A percentile compares a stretch with the other conserved stretches of the same genome.
These are phyloP conservation scores for Cytospora leucostoma DNA, from an alignment of 2,329 filamentous ascomycete genomes.

Conservation along the genomic window DNA sequence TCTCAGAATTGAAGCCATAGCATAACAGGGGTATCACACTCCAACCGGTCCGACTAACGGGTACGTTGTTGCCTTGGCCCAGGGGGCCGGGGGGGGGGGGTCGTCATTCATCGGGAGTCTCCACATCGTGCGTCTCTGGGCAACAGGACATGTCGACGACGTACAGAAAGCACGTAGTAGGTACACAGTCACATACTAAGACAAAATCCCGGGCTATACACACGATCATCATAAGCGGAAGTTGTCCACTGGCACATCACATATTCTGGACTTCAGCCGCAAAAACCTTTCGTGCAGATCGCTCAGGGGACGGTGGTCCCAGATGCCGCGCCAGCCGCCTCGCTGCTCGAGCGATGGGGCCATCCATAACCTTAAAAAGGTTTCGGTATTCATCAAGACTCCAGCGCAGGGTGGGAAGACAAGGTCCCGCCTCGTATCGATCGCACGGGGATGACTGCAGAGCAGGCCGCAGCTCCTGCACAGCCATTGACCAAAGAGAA, in stretches of 20 bases:
- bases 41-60: background rate
- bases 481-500: background rate
- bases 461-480: background rate
- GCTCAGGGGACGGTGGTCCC: background rate
- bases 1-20: background rate
- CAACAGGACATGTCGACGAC: background rate
- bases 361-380: too few species aligned
- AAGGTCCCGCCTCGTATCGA: background rate
- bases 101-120: background rate
- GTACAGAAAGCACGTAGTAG: background rate
- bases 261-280: background rate
- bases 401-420: background rate
- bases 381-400: background rate
- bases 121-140: background rate
- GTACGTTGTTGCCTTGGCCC: background rate
- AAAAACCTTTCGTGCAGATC: background rate
- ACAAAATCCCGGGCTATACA: background rate
- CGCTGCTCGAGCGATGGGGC: too few species aligned
- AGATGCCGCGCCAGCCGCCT: too few species aligned
- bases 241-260: background rate
- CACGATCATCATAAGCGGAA: background rate
- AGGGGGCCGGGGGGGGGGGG: background rate
- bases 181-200: background rate
- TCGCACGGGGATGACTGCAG: background rate
- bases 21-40: background rate